Evolutionary conservation across 306 rosid genomes (phyloP).

Genomic region (Herpetospermum pedunculosum): DNA sequence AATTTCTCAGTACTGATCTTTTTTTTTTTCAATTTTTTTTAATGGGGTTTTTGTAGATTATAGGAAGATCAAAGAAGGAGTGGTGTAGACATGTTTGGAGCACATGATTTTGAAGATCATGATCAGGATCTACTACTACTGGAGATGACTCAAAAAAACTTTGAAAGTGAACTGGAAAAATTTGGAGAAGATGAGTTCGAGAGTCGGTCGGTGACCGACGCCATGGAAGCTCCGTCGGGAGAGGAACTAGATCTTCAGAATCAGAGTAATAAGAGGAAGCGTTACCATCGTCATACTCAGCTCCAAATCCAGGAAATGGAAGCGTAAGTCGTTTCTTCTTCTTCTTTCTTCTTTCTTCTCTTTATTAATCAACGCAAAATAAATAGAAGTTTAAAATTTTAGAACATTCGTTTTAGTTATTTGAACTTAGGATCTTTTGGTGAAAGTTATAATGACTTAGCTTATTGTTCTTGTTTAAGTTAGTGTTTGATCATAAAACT

Average conservation of each 20-base stretch:
- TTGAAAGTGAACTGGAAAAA: constrained; percentile 52
- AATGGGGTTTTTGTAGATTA: not conserved
- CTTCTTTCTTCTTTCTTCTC: not conserved
- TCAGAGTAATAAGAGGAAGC: constrained; percentile 32
- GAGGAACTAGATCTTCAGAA: constrained; percentile 21
- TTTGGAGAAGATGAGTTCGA: constrained; percentile 39
- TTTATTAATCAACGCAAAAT: not conserved
- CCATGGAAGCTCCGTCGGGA: constrained; percentile 33
- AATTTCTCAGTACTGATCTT: not conserved
- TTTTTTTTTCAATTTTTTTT: not conserved
- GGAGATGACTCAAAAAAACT: constrained; percentile 59
- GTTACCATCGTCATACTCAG: constrained; percentile 49
- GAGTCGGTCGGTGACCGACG: constrained; percentile 38
- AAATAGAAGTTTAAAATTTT: too few species aligned
- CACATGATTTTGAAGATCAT: not conserved
- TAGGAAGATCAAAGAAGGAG: not conserved
- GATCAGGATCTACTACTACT: constrained; percentile 5
- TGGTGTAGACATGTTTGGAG: not conserved
- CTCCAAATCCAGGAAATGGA: constrained; percentile 56
- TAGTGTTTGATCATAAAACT: too few species aligned
- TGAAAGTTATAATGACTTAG: too few species aligned
- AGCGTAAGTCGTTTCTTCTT: constrained; percentile 33
- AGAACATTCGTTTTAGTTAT: too few species aligned
- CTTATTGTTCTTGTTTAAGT: too few species aligned
- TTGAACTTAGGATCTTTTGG: too few species aligned